Base-by-base conservation (phyloP, 176 grass and related monocot species). In the Musa beccarii region DNA sequence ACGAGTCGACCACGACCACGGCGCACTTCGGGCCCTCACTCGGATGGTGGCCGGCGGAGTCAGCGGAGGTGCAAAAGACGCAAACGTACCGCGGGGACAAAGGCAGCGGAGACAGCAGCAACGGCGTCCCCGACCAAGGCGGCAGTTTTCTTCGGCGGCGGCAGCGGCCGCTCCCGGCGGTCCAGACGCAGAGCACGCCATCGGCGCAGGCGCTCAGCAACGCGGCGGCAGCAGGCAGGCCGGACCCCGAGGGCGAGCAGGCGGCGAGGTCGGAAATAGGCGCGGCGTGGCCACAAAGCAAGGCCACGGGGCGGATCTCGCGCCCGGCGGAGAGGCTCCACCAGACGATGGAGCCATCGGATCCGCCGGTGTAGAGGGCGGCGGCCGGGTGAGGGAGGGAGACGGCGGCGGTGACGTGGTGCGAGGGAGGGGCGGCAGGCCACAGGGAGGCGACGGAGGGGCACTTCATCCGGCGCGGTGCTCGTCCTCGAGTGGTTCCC, bases 211-310 rank as follows among this genome's bases (percentile, higher is more conserved):
- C 84, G 22, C 75, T 87, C 73, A 92, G 85, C 55, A 92, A 61
- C 57, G 82, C 79, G 54, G 75, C 56, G 23, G 64, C 61, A n/a
- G 64, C 64, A 2, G 59, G 75, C 20, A 13, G 43, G 49, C 52
- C 49, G 49, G n/a, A 20, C 10, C 22, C 75, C 1, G 83, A 54
- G 59, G 84, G 67, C 2, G 81, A 68, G 77, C 82, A 87, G 79
- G 78, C 63, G 54, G 83, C 67, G 15, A 80, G 55, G 17, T 28
- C 79, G 8, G 76, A 26, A 59, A 96, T 85, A 74, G 89, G 63
- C 1, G 93, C 85, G 51, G 89, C 89, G 74, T 96, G 93, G 20
- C 89, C 93, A 59, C 89, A 96, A 76, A 96, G 87, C 52, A 96
- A 79, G 61, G 79, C 89, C 69, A 87, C 75, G 8, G 93, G 89